Conservation (phyloP, 768 basidiomycete genomes). For the Sporobolomyces phaffii region DNA sequence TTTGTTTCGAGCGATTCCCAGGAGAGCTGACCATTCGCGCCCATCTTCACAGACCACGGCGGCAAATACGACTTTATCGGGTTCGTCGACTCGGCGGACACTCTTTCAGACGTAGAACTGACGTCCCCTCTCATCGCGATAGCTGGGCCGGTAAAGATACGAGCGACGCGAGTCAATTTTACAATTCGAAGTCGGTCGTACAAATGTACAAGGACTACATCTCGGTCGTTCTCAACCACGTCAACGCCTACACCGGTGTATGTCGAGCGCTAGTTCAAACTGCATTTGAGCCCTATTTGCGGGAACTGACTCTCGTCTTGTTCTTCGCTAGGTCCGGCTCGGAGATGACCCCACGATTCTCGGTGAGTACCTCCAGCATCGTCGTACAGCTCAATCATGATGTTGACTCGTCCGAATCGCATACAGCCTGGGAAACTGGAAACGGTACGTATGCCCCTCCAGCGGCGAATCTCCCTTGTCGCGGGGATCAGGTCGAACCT, state of each 20-base stretch:
- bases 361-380: too few relatives aligned
- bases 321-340: conserved; percentile 30
- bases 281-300: background rate
- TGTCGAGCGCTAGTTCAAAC: background rate
- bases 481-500: too few relatives aligned
- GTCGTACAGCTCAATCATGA: too few relatives aligned
- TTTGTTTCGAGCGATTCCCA: background rate
- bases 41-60: conserved; percentile 40
- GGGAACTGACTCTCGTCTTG: background rate
- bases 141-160: conserved; percentile 43
- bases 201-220: conserved; percentile 44
- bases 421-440: conserved; percentile 43
- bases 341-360: conserved; percentile 45
- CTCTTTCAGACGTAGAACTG: background rate
- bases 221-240: conserved; percentile 42
- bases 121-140: conserved; percentile 1
- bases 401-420: too few relatives aligned
- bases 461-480: too few relatives aligned
- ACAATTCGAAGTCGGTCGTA: conserved; percentile 38
- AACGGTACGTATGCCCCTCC: conserved; percentile 39
- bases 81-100: too few relatives aligned
- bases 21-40: conserved; percentile 1
- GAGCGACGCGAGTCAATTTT: conserved; percentile 41
- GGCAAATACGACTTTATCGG: conserved; percentile 46
- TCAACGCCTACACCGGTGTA: conserved; percentile 43